Evolutionary conservation across 179 eudicot species (phyloP).

Genomic region (Heliamphora pulchella): DNA sequence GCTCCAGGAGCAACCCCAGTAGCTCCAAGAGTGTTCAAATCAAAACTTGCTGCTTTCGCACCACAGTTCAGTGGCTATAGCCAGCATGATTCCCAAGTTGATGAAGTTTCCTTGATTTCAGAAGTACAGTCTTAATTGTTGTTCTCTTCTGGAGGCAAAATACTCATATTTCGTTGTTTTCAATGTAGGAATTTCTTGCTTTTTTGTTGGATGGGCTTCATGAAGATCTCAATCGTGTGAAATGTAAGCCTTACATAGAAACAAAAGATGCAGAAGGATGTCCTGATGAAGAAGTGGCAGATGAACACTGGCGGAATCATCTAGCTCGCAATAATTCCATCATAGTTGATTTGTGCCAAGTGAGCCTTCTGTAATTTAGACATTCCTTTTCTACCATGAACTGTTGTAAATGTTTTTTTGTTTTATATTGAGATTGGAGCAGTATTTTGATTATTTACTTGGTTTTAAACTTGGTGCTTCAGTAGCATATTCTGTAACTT

Average conservation of each 20-base stretch:
- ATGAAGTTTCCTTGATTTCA: constrained; percentile 11
- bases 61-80: constrained; percentile 77
- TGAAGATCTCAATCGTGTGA: constrained; percentile 88
- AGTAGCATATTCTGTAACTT: background rate
- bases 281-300: constrained; percentile 60
- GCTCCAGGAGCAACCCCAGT: constrained; percentile 46
- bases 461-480: background rate
- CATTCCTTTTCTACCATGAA: background rate
- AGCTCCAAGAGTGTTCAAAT: constrained; percentile 57
- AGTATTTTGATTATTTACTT: background rate
- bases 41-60: constrained; percentile 53
- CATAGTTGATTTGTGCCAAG: constrained; percentile 66
- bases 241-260: constrained; percentile 55
- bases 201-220: constrained; percentile 85
- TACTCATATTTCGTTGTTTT: background rate
- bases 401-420: background rate
- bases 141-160: background rate
- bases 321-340: constrained; percentile 74
- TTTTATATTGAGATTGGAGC: background rate
- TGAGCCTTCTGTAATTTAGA: constrained; percentile 32
- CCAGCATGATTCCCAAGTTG: constrained; percentile 90
- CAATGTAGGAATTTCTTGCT: constrained; percentile 64
- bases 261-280: constrained; percentile 45
- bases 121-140: background rate
- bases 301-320: constrained; percentile 72